Conservation (phyloP, 2,329 filamentous ascomycete genomes). For the Didymella lethalis region DNA sequence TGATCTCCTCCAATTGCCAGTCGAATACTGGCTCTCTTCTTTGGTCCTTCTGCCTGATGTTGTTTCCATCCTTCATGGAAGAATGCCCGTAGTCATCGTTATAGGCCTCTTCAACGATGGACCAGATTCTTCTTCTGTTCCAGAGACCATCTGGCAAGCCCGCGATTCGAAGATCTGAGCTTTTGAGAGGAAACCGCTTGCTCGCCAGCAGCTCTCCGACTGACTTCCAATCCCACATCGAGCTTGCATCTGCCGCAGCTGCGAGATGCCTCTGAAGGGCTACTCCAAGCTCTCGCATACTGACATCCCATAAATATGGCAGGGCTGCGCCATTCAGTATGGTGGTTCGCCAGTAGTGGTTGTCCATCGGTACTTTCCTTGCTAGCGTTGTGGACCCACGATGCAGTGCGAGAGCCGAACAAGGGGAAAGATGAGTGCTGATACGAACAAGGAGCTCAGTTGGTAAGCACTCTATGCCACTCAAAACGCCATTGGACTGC, state of each 20-base stretch:
- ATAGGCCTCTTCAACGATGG: conserved; percentile 29
- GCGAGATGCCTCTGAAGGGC: conserved; percentile 4
- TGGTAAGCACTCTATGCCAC: conserved; percentile 10
- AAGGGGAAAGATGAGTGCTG: conserved; percentile 23
- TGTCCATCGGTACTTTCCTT: conserved; percentile 29
- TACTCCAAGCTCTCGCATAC: conserved; percentile 22
- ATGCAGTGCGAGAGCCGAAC: conserved; percentile 30
- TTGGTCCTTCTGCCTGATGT: neutral
- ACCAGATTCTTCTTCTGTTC: conserved; percentile 42
- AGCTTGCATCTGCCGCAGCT: conserved; percentile 3
- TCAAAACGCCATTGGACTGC: neutral
- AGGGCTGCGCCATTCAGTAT: conserved; percentile 32
- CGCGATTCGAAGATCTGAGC: conserved; percentile 20
- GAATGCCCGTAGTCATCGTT: neutral
- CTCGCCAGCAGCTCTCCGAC: conserved; percentile 28
- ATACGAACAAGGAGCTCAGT: conserved; percentile 11
- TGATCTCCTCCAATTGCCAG: conserved; percentile 20
- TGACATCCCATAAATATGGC: conserved; percentile 39
- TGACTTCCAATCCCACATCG: conserved; percentile 29
- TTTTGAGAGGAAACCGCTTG: conserved; percentile 24
- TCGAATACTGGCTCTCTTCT: conserved; percentile 13
- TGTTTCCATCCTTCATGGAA: neutral
- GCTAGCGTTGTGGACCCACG: conserved; percentile 31
- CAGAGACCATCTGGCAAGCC: conserved; percentile 32
- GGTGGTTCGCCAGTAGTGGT: conserved; percentile 37